Conservation (phyloP, 371 early-diverging fungal genomes). For the Amoeboaphelidium occidentale region DNA sequence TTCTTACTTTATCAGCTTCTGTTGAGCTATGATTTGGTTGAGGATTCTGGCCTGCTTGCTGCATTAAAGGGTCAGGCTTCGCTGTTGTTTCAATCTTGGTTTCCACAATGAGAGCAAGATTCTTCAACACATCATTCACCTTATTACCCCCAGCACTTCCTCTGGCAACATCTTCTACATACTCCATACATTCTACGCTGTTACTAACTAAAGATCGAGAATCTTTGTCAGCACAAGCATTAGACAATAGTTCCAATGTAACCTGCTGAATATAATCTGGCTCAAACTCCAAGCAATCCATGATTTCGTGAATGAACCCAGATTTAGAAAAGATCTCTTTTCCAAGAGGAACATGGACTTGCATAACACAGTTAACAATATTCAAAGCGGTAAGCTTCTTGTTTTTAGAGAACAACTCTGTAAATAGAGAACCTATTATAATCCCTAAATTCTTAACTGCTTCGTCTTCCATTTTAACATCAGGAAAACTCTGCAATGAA, state of each 20-base stretch:
- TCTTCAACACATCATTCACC: conserved; percentile 26
- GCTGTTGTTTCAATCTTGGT: not conserved
- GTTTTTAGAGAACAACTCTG: too few species aligned
- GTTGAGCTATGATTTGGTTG: conserved; percentile 6
- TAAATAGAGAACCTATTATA: too few species aligned
- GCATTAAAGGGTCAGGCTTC: conserved; percentile 1
- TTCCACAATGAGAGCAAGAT: conserved; percentile 8
- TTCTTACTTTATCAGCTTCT: conserved; percentile 4
- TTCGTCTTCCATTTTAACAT: too few species aligned
- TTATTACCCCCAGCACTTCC: conserved; percentile 18
- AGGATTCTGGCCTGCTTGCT: not conserved
- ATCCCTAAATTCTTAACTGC: too few species aligned
- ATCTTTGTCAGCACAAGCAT: conserved; percentile 34
- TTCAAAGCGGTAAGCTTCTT: too few species aligned
- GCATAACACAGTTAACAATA: too few species aligned
- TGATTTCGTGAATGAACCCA: conserved; percentile 24
- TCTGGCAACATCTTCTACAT: conserved; percentile 13
- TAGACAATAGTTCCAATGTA: conserved; percentile 29
- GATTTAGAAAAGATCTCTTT: too few species aligned
- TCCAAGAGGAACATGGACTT: too few species aligned
- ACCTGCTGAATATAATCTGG: conserved; percentile 27
- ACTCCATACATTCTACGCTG: conserved; percentile 17
- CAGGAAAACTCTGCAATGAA: too few species aligned
- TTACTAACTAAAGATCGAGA: conserved; percentile 27
- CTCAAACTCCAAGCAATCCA: conserved; percentile 44